Conservation (phyloP, 2,329 filamentous ascomycete species). For the Chaetomiaceae sp. region DNA sequence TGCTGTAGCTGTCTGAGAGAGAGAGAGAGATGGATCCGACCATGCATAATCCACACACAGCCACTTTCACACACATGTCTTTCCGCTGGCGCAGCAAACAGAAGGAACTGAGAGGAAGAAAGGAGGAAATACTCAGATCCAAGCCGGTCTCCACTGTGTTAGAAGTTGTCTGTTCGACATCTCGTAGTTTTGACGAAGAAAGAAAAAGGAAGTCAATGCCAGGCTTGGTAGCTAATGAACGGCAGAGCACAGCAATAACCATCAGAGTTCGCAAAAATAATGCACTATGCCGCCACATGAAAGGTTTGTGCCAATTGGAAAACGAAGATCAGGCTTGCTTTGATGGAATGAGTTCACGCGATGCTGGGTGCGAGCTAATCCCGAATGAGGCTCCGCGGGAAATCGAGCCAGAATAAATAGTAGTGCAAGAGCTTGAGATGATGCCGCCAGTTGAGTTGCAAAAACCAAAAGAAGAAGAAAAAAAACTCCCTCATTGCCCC, state of each 20-base stretch:
- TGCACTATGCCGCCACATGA: not conserved
- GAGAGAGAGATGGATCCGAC: too few relatives aligned
- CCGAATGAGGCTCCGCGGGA: not conserved
- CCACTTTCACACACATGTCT: not conserved
- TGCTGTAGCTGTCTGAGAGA: too few relatives aligned
- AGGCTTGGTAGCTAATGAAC: too few relatives aligned
- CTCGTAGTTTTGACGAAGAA: too few relatives aligned
- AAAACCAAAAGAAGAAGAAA: not conserved
- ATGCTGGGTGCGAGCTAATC: not conserved
- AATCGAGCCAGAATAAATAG: not conserved
- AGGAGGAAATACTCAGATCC: too few relatives aligned
- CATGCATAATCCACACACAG: too few relatives aligned
- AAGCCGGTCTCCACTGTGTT: too few relatives aligned
- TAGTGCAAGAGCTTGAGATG: too few relatives aligned
- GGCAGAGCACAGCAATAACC: not conserved
- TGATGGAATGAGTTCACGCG: not conserved
- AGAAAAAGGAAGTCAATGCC: not conserved
- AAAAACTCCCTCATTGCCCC: slow-evolving; percentile 35
- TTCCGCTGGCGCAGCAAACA: not conserved
- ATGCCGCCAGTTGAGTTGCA: too few relatives aligned
- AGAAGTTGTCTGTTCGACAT: too few relatives aligned
- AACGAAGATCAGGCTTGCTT: not conserved
- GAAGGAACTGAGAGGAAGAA: not conserved
- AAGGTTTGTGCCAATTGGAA: not conserved
- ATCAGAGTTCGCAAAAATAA: not conserved